These are phyloP conservation scores for Ophiocordyceps unilateralis DNA, from an alignment of 2,329 filamentous ascomycete species.

Conservation along the genomic window DNA sequence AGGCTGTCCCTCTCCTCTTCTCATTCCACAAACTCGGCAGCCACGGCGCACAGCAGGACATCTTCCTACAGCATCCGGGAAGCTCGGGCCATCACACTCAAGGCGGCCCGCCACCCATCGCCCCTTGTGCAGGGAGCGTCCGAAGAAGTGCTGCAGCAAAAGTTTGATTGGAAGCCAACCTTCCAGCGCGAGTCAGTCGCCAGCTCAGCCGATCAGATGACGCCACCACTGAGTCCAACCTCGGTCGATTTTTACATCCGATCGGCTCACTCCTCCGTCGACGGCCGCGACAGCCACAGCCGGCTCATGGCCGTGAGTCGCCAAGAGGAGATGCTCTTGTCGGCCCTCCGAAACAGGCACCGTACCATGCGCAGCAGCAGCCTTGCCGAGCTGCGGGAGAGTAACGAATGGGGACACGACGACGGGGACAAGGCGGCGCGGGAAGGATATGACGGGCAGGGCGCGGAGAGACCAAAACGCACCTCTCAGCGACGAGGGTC, in stretches of 20 bases:
- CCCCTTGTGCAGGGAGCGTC: conserved; percentile 9
- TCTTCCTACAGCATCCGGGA: conserved; percentile 18
- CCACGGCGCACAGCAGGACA: conserved; percentile 14
- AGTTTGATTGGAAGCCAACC: not conserved
- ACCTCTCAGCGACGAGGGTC: not conserved
- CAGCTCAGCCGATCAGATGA: conserved; percentile 22
- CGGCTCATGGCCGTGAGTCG: conserved; percentile 40
- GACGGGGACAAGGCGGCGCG: not conserved
- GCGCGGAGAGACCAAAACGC: conserved; percentile 3
- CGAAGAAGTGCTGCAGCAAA: not conserved
- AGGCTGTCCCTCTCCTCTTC: conserved; percentile 19
- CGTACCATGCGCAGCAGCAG: conserved; percentile 34
- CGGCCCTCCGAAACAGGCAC: conserved; percentile 38
- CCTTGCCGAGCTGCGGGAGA: conserved; percentile 24
- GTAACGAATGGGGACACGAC: not conserved
- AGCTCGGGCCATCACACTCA: conserved; percentile 20
- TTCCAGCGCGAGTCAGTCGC: conserved; percentile 7
- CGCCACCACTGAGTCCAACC: conserved; percentile 32
- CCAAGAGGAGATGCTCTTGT: conserved; percentile 40
- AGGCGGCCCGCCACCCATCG: conserved; percentile 11
- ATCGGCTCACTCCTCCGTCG: conserved; percentile 19
- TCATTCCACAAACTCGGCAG: conserved; percentile 16
- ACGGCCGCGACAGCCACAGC: conserved; percentile 12
- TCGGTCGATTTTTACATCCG: conserved; percentile 32
- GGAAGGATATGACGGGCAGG: not conserved